A percentile compares a stretch with the other conserved stretches of the same genome.
Evolutionary conservation across 2,329 filamentous ascomycete species (phyloP).

Genomic region (Colletotrichum acutatum): DNA sequence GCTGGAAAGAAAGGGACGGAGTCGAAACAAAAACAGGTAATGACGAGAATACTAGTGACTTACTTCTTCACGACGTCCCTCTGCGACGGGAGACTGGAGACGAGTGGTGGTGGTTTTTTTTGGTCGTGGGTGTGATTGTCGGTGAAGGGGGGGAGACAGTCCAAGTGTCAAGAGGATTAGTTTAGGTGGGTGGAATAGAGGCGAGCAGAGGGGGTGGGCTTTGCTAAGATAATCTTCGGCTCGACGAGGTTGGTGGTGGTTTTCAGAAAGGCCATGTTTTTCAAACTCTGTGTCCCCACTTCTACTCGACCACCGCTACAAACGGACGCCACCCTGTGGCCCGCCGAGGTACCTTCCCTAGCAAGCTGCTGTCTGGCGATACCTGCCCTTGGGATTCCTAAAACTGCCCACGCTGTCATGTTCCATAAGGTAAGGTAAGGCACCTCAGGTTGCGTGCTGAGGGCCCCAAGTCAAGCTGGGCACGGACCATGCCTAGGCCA

Average conservation of each 20-base stretch:
- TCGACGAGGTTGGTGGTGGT: conserved; percentile 40
- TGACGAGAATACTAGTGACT: conserved; percentile 8
- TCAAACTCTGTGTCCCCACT: conserved; percentile 37
- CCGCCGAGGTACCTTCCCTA: conserved; percentile 20
- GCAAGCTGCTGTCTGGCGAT: neutral
- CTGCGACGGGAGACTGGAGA: conserved; percentile 24
- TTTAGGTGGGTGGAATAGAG: conserved; percentile 27
- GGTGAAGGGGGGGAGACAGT: conserved; percentile 33
- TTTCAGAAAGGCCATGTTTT: conserved; percentile 38
- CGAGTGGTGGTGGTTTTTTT: conserved; percentile 3
- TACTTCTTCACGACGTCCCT: conserved; percentile 33
- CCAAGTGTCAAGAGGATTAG: conserved; percentile 35
- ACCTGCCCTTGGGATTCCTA: neutral
- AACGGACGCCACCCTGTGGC: conserved; percentile 31
- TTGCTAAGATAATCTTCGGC: conserved; percentile 34
- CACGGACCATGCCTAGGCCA: conserved; percentile 14
- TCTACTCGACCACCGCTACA: conserved; percentile 30
- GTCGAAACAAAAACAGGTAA: conserved; percentile 1
- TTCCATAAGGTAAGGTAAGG: neutral
- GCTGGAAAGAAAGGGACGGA: conserved; percentile 3
- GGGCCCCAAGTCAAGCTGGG: neutral
- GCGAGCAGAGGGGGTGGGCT: conserved; percentile 33
- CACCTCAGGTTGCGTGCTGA: conserved; percentile 2
- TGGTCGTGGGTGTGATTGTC: conserved; percentile 31
- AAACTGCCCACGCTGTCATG: conserved; percentile 11